Percentiles rank a stretch among this genome's conserved stretches.
phyloP scores from a whole-genome alignment of 106 monocot genomes.

The Acorus gramineus region DNA sequence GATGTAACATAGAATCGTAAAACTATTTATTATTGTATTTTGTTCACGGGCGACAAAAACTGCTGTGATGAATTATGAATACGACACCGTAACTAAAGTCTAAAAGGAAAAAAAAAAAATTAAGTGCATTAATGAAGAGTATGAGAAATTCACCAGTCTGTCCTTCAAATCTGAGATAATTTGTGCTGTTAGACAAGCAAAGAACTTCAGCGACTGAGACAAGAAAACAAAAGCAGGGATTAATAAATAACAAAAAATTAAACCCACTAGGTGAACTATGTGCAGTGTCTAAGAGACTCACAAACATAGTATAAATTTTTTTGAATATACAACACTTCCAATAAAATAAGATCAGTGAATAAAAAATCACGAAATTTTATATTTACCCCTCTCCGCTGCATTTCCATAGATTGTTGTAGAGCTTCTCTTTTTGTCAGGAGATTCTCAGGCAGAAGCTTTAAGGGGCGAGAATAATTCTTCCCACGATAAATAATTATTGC shows the following conservation, averaged over 20 bases:
- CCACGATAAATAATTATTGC: conserved; percentile 84
- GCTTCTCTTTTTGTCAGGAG: conserved; percentile 71
- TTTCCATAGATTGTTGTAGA: conserved; percentile 57
- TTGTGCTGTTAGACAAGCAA: conserved; percentile 42
- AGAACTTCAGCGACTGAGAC: conserved; percentile 74
- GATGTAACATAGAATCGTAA: too few relatives aligned
- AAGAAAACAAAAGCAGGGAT: background rate
- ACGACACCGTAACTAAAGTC: too few relatives aligned
- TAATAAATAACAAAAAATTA: background rate
- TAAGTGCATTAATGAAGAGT: too few relatives aligned
- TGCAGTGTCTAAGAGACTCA: background rate
- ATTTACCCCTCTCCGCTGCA: conserved; percentile 81
- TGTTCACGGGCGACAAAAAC: too few relatives aligned
- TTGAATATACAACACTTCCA: background rate
- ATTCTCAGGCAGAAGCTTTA: conserved; percentile 35
- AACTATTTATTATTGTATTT: too few relatives aligned
- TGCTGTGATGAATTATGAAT: too few relatives aligned
- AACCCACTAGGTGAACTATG: too few relatives aligned
- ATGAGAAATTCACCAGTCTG: conserved; percentile 37
- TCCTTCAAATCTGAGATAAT: conserved; percentile 38
- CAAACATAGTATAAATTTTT: background rate
- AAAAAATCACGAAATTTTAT: background rate
- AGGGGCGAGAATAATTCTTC: conserved; percentile 57
- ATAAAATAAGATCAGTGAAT: background rate
- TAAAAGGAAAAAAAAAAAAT: too few relatives aligned